A percentile compares a stretch with the other conserved stretches of the same genome.
phyloP scores from a whole-genome alignment of 2,329 filamentous ascomycete species.

The Ophiosphaerella herpotricha region DNA sequence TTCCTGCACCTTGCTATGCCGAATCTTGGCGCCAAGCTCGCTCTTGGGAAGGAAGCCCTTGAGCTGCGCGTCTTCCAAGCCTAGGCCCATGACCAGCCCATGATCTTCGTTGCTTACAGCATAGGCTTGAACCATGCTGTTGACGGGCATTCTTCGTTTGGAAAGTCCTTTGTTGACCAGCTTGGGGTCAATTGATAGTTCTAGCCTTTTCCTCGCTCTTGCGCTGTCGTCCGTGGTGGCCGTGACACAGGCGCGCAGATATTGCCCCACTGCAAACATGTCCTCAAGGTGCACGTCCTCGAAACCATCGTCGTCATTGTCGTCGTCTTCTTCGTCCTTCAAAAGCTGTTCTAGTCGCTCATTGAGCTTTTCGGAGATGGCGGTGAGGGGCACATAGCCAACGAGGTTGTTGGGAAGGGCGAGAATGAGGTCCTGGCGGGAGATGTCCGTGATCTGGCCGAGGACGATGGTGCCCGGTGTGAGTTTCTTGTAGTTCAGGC shows the following conservation, averaged over 20 bases:
- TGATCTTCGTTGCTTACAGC: slow-evolving; percentile 94
- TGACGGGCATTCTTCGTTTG: slow-evolving; percentile 72
- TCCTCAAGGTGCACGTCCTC: slow-evolving; percentile 72
- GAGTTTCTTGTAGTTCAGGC: slow-evolving; percentile 88
- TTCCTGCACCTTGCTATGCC: slow-evolving; percentile 73
- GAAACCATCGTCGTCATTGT: slow-evolving; percentile 52
- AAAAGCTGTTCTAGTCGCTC: slow-evolving; percentile 71
- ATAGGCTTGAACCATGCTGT: slow-evolving; percentile 83
- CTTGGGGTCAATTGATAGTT: slow-evolving; percentile 80
- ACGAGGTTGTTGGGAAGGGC: slow-evolving; percentile 90
- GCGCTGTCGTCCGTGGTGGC: slow-evolving; percentile 73
- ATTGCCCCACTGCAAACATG: slow-evolving; percentile 84
- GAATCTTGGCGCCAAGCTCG: slow-evolving; percentile 71
- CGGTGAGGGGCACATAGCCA: slow-evolving; percentile 88
- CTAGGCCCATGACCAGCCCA: slow-evolving; percentile 90
- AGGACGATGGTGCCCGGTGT: slow-evolving; percentile 85
- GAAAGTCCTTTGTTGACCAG: slow-evolving; percentile 77
- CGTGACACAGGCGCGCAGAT: slow-evolving; percentile 80
- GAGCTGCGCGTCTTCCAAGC: slow-evolving; percentile 68
- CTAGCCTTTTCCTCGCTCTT: slow-evolving; percentile 79
- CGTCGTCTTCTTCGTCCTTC: slow-evolving; percentile 64
- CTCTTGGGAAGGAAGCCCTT: slow-evolving; percentile 85
- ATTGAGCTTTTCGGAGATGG: slow-evolving; percentile 82
- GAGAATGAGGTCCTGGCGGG: slow-evolving; percentile 75
- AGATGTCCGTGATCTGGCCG: slow-evolving; percentile 83